Evolutionary conservation across 306 rosid genomes (phyloP), one percentile per base, ranked within the genome.

Genomic region (Bauhinia variegata): DNA sequence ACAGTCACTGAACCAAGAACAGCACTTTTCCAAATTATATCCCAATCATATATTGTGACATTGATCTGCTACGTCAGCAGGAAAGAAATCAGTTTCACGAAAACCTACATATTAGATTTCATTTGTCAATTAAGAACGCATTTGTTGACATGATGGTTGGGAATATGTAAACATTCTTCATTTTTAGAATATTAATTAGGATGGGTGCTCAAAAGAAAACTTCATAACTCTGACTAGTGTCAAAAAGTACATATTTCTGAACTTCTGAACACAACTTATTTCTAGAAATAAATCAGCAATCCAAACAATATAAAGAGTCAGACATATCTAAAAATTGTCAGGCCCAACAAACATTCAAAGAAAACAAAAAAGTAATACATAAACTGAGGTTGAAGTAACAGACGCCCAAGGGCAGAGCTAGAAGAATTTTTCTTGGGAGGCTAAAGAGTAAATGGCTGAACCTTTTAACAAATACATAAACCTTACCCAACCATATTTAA

Each of bases 41-140:
- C 99, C 99, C 99, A 90, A 72, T 93, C 97, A 75, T 88, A 93
- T 79, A 93, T 90, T 36, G 99, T 93, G 75, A 93, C 85, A 63
- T 80, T 82, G 65, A 93, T 88, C 99, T 93, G 97, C 72, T 50
- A 81, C 63, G 75, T 50, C 82, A 80, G 76, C 68, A 78, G 79
- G 46, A 74, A 79, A 76, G 68, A 80, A 39, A 75, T 84, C 77
- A 84, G 82, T 68, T 83, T 69, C 78, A 76, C n/a, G 78, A 72
- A 79, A 80, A 75, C 78, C 78, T 65, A 75, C 81, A 75, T 70
- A 75, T 52, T 50, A 69, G 75, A 66, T 49, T 68, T 44, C 62
- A 44, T 60, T 70, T 61, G 75, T 71, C 63, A 58, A 78, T 39
- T 61, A 51, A 70, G 39, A 56, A 72, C 28, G 77, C 78, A 54